Evolutionary conservation across 495 filamentous ascomycete species (phyloP).

Genomic region (Parathielavia appendiculata): DNA sequence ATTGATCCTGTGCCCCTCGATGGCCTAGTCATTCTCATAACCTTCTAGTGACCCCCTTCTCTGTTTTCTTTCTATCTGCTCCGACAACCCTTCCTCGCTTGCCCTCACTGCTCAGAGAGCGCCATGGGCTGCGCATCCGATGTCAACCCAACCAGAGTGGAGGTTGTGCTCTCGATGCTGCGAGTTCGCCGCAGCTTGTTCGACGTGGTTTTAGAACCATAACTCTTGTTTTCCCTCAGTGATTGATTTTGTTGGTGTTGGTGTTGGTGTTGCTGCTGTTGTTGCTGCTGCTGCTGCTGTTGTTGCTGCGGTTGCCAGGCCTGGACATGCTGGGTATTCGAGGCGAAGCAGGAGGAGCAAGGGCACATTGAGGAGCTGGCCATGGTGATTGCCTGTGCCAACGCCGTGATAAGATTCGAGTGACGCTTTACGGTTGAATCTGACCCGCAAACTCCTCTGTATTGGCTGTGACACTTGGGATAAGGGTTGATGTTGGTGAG

Average conservation of each 20-base stretch:
- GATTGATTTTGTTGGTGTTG: not conserved
- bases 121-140: not conserved
- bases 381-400: conserved; percentile 1
- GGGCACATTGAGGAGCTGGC: conserved; percentile 17
- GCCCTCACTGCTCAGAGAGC: not conserved
- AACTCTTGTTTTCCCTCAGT: not conserved
- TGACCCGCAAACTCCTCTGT: too few species aligned
- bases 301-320: not conserved
- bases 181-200: not conserved
- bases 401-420: too few species aligned
- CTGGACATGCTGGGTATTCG: not conserved
- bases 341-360: conserved; percentile 24
- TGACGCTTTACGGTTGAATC: too few species aligned
- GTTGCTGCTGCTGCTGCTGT: not conserved
- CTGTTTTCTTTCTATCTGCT: not conserved
- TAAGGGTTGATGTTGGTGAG: too few species aligned
- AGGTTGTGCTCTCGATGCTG: conserved; percentile 4
- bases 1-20: too few species aligned
- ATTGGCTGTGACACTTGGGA: too few species aligned
- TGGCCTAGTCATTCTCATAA: too few species aligned
- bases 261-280: not conserved
- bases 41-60: too few species aligned
- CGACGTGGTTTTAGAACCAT: not conserved
- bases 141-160: conserved; percentile 1
- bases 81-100: not conserved